Base-by-base conservation (phyloP, 2,329 filamentous ascomycete species). In the Neonectria coccinea region DNA sequence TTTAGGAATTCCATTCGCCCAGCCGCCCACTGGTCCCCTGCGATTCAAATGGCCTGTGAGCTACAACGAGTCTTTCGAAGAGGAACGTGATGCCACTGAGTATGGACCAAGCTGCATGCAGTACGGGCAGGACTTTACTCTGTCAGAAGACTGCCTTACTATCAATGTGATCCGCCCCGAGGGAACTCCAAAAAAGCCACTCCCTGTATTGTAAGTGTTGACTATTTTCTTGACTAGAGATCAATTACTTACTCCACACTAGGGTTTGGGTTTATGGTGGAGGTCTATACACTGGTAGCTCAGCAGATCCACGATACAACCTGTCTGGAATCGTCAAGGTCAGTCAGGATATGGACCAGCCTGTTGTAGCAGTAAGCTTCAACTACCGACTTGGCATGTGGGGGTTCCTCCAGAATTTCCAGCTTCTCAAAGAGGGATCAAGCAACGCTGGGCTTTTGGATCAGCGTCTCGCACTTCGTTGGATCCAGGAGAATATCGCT, bases 261-360 rank as follows among this genome's bases (percentile, higher is more conserved):
- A 74, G 71, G 8, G 73, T 75, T 11, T 91, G 88, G 88, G 86
- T 91, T 27, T 86, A 89, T 67, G 82, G 86, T 12, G 87, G 86
- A 33, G 86, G 85, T 2, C 81, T 87, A 5, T 82, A 79, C 56
- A 77, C 80, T 33, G 88, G 88, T 1, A 79, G 82, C 73, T 73
- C 82, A 68, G 69, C 78, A 65, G 86, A 89, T 64, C 79, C 84
- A 5, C 83, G 88, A 58, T 74, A 72, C 9, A 74, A 74, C 14
- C 57, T 74, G 2, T 73, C 71, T 8, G 72, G 72, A 1, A 73
- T 74, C 51, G 86, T 91, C 7, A 77, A 83, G 48, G 82, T 85
- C 27, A 82, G 84, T 7, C 82, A 84, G 44, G 76, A 82, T 4
- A 82, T 87, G 22, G 80, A 80, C 44, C 83, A 85, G 68, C 86